Base-by-base conservation (phyloP, 2,329 filamentous ascomycete genomes). In the Cadophora sp. region DNA sequence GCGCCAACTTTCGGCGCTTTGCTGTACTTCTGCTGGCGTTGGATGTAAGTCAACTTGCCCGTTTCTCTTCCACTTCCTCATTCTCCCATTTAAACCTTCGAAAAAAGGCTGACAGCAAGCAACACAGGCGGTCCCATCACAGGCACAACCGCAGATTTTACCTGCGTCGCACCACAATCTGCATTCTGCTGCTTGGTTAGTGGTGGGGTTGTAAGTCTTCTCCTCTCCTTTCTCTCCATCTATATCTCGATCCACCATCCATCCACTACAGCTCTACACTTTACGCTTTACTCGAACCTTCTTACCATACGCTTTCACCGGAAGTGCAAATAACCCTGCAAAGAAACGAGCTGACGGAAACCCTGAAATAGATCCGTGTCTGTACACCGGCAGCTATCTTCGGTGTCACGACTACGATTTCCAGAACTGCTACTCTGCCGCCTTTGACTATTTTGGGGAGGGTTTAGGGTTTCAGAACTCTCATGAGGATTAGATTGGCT, bases 111-210 rank as follows among this genome's bases (percentile, higher is more conserved):
- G 7, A 51, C 20, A 24, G 9, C 1, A 27, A 13, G 39, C 8
- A 4, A 16, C 16, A 27, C 13, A 51, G 48, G 48, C 30, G 13
- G 24, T 0, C 24, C 48, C 24, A 51, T 51, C n/a, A n/a, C n/a
- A n/a, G n/a, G n/a, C n/a, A n/a, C n/a, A n/a, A n/a, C n/a, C 11
- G 5, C 24, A 30, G 48, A 51, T 18, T 51, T 51, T 13, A 51
- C 48, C 13, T 51, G 48, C 14, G 48, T 24, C 2, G 48, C 48
- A 24, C 48, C 48, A 18, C 27, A 22, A 24, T 30, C 48, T 1
- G 48, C 20, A 14, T 51, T 30, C 30, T 51, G 48, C 48, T 51
- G 48, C 24, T 51, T 30, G 48, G 48, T 51, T 51, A 51, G 48
- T 51, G 48, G 48, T 18, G 48, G 48, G 13, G 24, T 30, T 30